These are phyloP conservation scores for Hamigera avellanea DNA, from an alignment of 495 filamentous ascomycete species.

Conservation along the genomic window DNA sequence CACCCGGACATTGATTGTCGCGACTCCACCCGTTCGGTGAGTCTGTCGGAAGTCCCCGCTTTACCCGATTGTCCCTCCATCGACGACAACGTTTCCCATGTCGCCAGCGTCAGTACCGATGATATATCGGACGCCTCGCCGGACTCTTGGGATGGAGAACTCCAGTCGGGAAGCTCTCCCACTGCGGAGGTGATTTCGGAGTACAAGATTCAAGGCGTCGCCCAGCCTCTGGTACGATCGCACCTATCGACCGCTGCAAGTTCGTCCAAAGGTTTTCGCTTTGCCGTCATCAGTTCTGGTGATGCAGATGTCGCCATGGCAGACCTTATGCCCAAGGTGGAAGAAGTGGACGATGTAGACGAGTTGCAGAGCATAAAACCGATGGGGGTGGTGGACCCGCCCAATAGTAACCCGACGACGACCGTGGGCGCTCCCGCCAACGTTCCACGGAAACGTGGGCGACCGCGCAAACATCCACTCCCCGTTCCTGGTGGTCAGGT, in stretches of 20 bases:
- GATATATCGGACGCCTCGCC: slow-evolving; percentile 26
- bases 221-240: slow-evolving; percentile 1
- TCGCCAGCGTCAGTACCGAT: slow-evolving; percentile 26
- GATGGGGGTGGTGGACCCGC: slow-evolving; percentile 16
- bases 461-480: slow-evolving; percentile 75
- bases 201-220: slow-evolving; percentile 9
- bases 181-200: slow-evolving; percentile 11
- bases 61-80: slow-evolving; percentile 11
- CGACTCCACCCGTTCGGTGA: slow-evolving; percentile 11
- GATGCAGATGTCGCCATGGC: slow-evolving; percentile 12
- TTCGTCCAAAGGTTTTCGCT: slow-evolving; percentile 6
- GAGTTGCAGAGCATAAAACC: slow-evolving; percentile 26
- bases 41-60: slow-evolving; percentile 13
- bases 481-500: slow-evolving; percentile 38
- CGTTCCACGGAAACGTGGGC: slow-evolving; percentile 51
- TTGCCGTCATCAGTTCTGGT: slow-evolving; percentile 4
- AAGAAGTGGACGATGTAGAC: slow-evolving; percentile 31
- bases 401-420: slow-evolving; percentile 9
- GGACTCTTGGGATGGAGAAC: slow-evolving; percentile 22
- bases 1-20: slow-evolving; percentile 6
- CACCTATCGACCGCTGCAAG: slow-evolving; percentile 4
- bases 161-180: slow-evolving; percentile 12
- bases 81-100: slow-evolving; percentile 20
- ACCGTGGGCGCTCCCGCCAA: slow-evolving; percentile 24
- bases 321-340: slow-evolving; percentile 27